phyloP scores from a whole-genome alignment of 192 early-diverging fungal species.

The Coemansia sp. region DNA sequence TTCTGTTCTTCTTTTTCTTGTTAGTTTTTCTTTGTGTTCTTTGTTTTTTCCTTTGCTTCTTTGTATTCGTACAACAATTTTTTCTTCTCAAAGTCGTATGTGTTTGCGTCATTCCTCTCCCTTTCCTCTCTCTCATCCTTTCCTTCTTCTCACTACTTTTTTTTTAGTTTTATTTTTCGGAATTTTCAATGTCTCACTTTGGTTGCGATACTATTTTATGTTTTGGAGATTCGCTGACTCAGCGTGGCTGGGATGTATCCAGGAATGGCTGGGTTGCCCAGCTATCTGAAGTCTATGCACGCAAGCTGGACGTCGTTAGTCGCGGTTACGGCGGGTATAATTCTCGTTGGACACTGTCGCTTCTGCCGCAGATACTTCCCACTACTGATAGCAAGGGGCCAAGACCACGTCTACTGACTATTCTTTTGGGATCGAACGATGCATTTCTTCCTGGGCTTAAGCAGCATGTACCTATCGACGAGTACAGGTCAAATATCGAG shows the following conservation, averaged over 20 bases:
- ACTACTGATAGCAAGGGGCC: too few species aligned
- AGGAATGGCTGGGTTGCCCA: constrained; percentile 44
- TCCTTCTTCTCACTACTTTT: background rate
- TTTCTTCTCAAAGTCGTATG: background rate
- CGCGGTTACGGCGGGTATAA: constrained; percentile 43
- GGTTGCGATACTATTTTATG: constrained; percentile 18
- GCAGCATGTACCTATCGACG: constrained; percentile 34
- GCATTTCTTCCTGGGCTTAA: constrained; percentile 11
- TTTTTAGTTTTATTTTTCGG: too few species aligned
- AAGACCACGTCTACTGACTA: constrained; percentile 16
- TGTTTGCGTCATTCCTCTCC: too few species aligned
- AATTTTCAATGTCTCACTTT: background rate
- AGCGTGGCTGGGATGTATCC: constrained; percentile 40
- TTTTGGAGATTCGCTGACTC: constrained; percentile 45
- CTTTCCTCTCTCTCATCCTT: background rate
- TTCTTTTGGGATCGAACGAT: constrained; percentile 45
- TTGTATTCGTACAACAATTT: background rate
- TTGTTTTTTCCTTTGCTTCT: too few species aligned
- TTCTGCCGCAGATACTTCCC: constrained; percentile 20
- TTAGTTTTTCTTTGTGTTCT: too few species aligned
- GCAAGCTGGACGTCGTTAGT: constrained; percentile 38
- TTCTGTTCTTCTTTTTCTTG: background rate
- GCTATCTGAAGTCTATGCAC: constrained; percentile 22
- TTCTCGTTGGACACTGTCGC: constrained; percentile 10
- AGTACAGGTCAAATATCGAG: constrained; percentile 22